phyloP scores from a whole-genome alignment of 768 basidiomycete genomes.

The Xerocomellus dryophilus region DNA sequence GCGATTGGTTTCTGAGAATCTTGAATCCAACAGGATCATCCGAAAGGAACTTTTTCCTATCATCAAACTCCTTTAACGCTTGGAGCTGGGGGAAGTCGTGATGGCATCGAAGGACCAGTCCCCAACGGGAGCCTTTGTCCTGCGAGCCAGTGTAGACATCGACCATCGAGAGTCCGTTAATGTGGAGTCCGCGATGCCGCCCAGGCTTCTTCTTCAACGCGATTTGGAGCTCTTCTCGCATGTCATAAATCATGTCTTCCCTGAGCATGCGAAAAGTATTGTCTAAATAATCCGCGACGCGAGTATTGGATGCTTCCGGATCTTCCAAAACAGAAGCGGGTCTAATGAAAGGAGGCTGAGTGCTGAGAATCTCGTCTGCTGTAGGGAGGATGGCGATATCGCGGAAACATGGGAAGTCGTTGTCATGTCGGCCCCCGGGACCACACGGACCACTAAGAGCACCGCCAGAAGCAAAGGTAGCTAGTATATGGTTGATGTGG shows the following conservation, averaged over 20 bases:
- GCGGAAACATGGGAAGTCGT: slow-evolving; percentile 61
- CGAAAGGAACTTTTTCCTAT: slow-evolving; percentile 38
- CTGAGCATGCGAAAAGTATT: slow-evolving; percentile 64
- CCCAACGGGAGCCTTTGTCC: slow-evolving; percentile 38
- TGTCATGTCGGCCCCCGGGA: slow-evolving; percentile 70
- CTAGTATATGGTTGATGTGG: slow-evolving; percentile 42
- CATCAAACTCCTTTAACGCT: slow-evolving; percentile 25
- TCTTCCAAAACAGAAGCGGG: slow-evolving; percentile 44
- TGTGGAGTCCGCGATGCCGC: slow-evolving; percentile 36
- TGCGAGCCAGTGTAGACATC: slow-evolving; percentile 38
- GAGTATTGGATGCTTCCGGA: slow-evolving; percentile 35
- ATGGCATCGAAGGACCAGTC: slow-evolving; percentile 38
- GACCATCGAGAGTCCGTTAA: slow-evolving; percentile 38
- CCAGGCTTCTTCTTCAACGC: slow-evolving; percentile 42
- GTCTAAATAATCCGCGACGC: slow-evolving; percentile 53
- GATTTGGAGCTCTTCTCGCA: slow-evolving; percentile 56
- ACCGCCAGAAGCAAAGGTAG: slow-evolving; percentile 26
- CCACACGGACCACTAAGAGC: slow-evolving; percentile 18
- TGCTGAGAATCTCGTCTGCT: slow-evolving; percentile 53
- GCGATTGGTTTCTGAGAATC: slow-evolving; percentile 52
- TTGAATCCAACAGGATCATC: slow-evolving; percentile 35
- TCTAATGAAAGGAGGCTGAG: slow-evolving; percentile 50
- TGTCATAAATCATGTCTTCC: slow-evolving; percentile 62
- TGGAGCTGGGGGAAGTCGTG: slow-evolving; percentile 39
- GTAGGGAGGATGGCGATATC: slow-evolving; percentile 63